A percentile compares a stretch with the other conserved stretches of the same genome.
Conservation (phyloP, 352 stramenopile genomes). For the Globisporangium emineosum region DNA sequence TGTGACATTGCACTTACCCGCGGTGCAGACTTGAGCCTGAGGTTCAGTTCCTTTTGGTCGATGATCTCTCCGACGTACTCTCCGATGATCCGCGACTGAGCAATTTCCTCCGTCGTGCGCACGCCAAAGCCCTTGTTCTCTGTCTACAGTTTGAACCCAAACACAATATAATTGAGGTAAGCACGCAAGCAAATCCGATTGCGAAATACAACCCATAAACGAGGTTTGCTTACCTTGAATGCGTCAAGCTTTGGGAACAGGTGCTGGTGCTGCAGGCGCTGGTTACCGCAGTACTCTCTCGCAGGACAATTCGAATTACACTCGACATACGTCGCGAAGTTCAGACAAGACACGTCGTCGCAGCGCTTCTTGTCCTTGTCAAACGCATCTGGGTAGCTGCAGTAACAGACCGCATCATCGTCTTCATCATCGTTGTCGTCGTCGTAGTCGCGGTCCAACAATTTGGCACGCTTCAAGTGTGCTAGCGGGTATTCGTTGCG, state of each 20-base stretch:
- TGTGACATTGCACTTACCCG: constrained; percentile 22
- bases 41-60: constrained; percentile 76
- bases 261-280: constrained; percentile 73
- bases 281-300: constrained; percentile 56
- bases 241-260: constrained; percentile 60
- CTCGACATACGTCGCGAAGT: constrained; percentile 87
- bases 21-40: constrained; percentile 53
- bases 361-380: constrained; percentile 53
- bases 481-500: constrained; percentile 74
- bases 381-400: constrained; percentile 34
- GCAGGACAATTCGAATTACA: constrained; percentile 51
- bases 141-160: constrained; percentile 40
- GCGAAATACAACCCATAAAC: neutral
- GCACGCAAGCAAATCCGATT: neutral
- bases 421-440: constrained; percentile 41
- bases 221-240: constrained; percentile 41
- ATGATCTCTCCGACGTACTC: constrained; percentile 94
- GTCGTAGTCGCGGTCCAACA: constrained; percentile 24
- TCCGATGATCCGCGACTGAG: constrained; percentile 65
- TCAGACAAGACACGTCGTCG: constrained; percentile 86
- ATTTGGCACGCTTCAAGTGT: constrained; percentile 38
- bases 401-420: constrained; percentile 60
- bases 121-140: constrained; percentile 86
- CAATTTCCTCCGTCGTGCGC: constrained; percentile 57
- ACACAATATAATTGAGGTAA: neutral